Conservation (phyloP, 495 filamentous ascomycete genomes). For the Penicillium dipodomyicola region DNA sequence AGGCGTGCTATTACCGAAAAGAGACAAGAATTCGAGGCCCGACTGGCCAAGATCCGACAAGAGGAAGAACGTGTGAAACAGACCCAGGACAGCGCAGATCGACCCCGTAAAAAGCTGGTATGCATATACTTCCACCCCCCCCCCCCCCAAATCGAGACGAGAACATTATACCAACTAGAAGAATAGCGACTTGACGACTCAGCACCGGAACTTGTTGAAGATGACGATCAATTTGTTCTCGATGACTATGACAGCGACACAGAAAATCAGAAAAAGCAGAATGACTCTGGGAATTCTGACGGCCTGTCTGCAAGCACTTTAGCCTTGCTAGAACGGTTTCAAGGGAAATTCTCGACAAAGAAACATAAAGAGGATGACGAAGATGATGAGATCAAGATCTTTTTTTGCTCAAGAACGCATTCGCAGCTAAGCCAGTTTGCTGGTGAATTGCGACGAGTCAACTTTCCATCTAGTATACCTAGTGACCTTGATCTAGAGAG, state of each 20-base stretch:
- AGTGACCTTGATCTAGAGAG: slow-evolving; percentile 28
- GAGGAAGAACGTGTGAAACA: slow-evolving; percentile 64
- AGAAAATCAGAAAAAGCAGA: slow-evolving; percentile 38
- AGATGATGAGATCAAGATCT: slow-evolving; percentile 69
- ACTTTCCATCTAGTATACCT: slow-evolving; percentile 62
- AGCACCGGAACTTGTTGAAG: slow-evolving; percentile 40
- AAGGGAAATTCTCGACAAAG: slow-evolving; percentile 37
- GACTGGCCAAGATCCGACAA: slow-evolving; percentile 63
- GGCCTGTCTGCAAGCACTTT: slow-evolving; percentile 46
- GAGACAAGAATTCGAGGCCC: slow-evolving; percentile 68
- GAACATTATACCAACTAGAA: background rate
- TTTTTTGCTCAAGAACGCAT: slow-evolving; percentile 92
- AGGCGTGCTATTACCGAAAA: slow-evolving; percentile 61
- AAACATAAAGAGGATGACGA: slow-evolving; percentile 49
- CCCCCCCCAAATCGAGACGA: background rate
- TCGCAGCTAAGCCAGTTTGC: slow-evolving; percentile 93
- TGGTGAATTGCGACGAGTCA: slow-evolving; percentile 80
- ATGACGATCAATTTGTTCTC: slow-evolving; percentile 69
- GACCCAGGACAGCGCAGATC: slow-evolving; percentile 43
- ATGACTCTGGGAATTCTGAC: slow-evolving; percentile 25
- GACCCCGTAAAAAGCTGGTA: slow-evolving; percentile 52
- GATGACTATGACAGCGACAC: slow-evolving; percentile 75
- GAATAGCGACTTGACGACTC: slow-evolving; percentile 35
- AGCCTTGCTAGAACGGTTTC: slow-evolving; percentile 41
- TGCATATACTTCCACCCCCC: slow-evolving; percentile 1